Base-by-base conservation (phyloP, 371 early-diverging fungal species). In the Actinomortierella wolfii region DNA sequence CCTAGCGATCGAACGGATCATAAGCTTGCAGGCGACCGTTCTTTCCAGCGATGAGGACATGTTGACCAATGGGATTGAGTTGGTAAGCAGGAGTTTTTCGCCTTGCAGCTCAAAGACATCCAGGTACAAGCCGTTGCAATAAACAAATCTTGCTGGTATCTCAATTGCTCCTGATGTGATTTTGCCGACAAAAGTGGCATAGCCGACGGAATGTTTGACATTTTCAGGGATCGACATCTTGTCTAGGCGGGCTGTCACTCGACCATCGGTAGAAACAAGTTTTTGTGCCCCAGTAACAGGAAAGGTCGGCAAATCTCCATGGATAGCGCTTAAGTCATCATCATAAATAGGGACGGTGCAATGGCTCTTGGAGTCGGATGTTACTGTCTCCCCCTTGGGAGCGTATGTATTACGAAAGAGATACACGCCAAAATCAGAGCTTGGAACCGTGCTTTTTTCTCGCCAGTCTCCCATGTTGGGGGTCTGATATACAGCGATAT, bases 1-100 rank as follows among this genome's bases (percentile, higher is more conserved):
- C 57, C 54, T 67, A 43, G 64, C 57, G 47, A 74, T 59, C 11
- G 64, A 59, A 8, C 67, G 67, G 64, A 74, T 67, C 74, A 74
- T 74, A 58, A 74, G 56, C 53, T 67, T 67, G 64, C 67, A 67
- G 26, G 67, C 63, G 45, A 67, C 67, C 17, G 67, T 56, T 29
- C 67, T 51, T 3, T 67, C 64, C 8, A 67, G 63, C 13, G 74
- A 67, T n/a, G 74, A 67, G 26, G 57, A 18, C 41, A 74, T 64
- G n/a, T 67, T 64, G 17, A 60, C 42, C 8, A 67, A 49, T 0
- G 67, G 57, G 25, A 74, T 67, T 7, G 67, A 64, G 43, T 74
- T 67, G 1, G 48, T 17, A 34, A 6, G 34, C 4, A 34, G 7
- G 34, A 34, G 34, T 11, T 6, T 6, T 6, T 34, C 34, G 34